A percentile compares a stretch with the other conserved stretches of the same genome.
Evolutionary conservation across 805 yeast species (phyloP).

Genomic region (Saccharomyces paradoxus): DNA sequence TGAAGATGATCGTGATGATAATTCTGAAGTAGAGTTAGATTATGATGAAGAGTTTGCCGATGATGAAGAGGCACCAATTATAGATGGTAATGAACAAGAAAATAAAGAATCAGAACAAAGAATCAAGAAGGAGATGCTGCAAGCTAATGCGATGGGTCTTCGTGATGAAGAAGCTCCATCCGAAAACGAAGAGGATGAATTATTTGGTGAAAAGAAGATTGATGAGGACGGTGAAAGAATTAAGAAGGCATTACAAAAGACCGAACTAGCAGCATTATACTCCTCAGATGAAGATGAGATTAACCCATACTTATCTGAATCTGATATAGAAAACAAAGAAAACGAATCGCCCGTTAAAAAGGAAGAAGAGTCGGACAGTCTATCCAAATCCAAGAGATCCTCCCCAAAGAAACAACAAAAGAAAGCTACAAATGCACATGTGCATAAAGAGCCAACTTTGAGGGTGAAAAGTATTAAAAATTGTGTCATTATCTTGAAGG

Average conservation of each 20-base stretch:
- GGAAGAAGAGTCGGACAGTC: conserved; percentile 4
- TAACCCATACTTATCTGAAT: conserved; percentile 73
- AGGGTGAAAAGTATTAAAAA: conserved; percentile 40
- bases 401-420: conserved; percentile 19
- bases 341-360: conserved; percentile 1
- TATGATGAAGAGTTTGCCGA: conserved; percentile 96
- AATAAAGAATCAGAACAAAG: conserved; percentile 80
- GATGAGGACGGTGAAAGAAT: conserved; percentile 87
- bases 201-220: conserved; percentile 66
- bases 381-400: conserved; percentile 11
- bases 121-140: conserved; percentile 75
- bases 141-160: conserved; percentile 62
- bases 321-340: conserved; percentile 48
- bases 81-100: conserved; percentile 94
- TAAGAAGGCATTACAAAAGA: conserved; percentile 71
- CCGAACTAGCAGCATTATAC: conserved; percentile 67
- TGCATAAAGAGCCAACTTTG: conserved; percentile 29
- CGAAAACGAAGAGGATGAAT: conserved; percentile 60
- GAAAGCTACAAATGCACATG: conserved; percentile 5
- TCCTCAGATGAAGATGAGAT: conserved; percentile 85
- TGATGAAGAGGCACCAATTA: conserved; percentile 96
- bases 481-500: conserved; percentile 56
- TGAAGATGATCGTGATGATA: conserved; percentile 44
- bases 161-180: conserved; percentile 56
- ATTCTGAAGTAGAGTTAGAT: conserved; percentile 87